A percentile compares a stretch with the other conserved stretches of the same genome.
Conservation (phyloP, 106 monocot genomes). For the Cymbidium sinense region DNA sequence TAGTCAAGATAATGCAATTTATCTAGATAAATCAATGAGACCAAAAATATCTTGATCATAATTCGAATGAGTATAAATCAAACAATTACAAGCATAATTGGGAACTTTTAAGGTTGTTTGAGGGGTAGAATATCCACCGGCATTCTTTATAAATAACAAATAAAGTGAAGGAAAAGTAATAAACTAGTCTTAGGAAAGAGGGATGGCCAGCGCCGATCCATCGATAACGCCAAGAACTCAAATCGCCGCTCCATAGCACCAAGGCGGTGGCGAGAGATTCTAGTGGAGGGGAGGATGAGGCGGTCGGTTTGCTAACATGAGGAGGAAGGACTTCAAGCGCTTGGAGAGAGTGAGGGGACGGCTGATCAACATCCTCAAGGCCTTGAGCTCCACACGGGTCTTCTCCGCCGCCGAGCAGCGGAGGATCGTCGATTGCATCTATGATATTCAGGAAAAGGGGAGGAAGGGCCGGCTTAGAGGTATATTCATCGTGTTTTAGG, state of each 20-base stretch:
- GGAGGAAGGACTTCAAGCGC: slow-evolving; percentile 46
- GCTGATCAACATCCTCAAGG: slow-evolving; percentile 44
- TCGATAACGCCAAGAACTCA: neutral
- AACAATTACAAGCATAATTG: too few relatives aligned
- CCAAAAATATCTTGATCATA: too few relatives aligned
- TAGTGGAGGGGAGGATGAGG: slow-evolving; percentile 20
- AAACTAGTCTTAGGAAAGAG: too few relatives aligned
- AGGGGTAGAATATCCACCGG: too few relatives aligned
- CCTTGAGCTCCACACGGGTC: slow-evolving; percentile 54
- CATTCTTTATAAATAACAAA: too few relatives aligned
- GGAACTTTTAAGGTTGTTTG: too few relatives aligned
- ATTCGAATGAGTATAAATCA: too few relatives aligned
- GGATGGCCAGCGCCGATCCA: neutral
- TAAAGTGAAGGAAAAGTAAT: too few relatives aligned
- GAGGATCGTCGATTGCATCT: slow-evolving; percentile 45
- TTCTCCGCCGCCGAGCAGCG: slow-evolving; percentile 36
- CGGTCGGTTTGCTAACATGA: slow-evolving; percentile 15
- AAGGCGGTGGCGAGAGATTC: neutral
- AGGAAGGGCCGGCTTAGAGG: slow-evolving; percentile 31
- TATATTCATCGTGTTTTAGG: slow-evolving; percentile 10
- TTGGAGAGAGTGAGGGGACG: slow-evolving; percentile 39
- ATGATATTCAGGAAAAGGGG: slow-evolving; percentile 38
- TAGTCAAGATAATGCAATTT: too few relatives aligned
- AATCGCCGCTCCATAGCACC: neutral
- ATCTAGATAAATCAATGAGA: too few relatives aligned